Evolutionary conservation across 805 yeast species (phyloP), one percentile per base, ranked within the genome.

Genomic region (Kodamaea jinghongensis): DNA sequence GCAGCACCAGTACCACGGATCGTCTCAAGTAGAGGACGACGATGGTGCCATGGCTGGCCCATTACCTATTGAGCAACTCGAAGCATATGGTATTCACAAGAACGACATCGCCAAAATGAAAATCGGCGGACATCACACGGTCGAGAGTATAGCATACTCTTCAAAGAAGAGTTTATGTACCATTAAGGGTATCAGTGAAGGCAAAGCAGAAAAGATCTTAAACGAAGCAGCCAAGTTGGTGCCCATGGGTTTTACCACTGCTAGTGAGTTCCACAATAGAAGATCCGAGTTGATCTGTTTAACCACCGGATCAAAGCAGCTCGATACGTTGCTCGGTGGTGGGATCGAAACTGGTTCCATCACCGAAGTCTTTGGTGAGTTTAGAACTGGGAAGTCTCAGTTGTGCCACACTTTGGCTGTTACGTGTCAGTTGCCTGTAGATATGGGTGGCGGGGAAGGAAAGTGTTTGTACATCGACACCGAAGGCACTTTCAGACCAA

Each of bases 361-460:
- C 48, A 93, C 99, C 1, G 99, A 93, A 64, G 77, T 91, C 6
- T 93, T 87, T 68, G 99, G 99, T 27, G 99, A 93, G 63, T 93
- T 90, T 61, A 79, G 98, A 68, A 93, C 99, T 2, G 99, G 99
- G 33, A 93, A 93, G 60, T 88, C 97, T 4, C 99, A 93, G 68
- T 67, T 93, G 34, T 93, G 99, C 63, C 99, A 93, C 60, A 93
- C 98, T 1, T 72, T 93, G 41, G 96, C 98, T 0, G 96, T 93
- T 5, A 91, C 97, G 2, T 91, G 98, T 61, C 99, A 91, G 63
- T 70, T 93, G 41, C 98, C 98, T 4, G 78, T 91, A 36, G 97
- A 90, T 57, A 83, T 86, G 84, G 97, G 97, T 29, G 99, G 99
- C 45, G 99, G 96, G 37, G 99, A 93, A 67, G 99, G 99, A 25